These are phyloP conservation scores for Malassezia pachydermatis DNA, from an alignment of 1,284 basidiomycete species.

Conservation along the genomic window DNA sequence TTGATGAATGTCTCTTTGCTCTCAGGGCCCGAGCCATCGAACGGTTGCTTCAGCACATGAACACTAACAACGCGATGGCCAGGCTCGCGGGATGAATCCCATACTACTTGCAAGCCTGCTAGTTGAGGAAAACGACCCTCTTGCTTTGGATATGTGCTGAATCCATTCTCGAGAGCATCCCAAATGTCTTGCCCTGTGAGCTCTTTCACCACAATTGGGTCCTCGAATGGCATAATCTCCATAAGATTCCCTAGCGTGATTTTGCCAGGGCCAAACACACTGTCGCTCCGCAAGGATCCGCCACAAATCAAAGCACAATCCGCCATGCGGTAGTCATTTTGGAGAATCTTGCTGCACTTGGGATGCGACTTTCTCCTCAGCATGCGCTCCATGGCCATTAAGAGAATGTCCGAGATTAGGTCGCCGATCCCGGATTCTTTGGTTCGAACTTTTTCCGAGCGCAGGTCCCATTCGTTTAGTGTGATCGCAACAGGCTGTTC, in stretches of 20 bases:
- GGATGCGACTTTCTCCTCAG: conserved; percentile 52
- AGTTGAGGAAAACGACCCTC: conserved; percentile 85
- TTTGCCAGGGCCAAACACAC: conserved; percentile 62
- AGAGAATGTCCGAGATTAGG: conserved; percentile 76
- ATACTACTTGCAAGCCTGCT: conserved; percentile 71
- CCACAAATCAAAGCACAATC: conserved; percentile 34
- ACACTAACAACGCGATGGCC: conserved; percentile 31
- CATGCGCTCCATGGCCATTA: conserved; percentile 76
- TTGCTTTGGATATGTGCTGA: conserved; percentile 74
- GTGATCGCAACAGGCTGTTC: conserved; percentile 59
- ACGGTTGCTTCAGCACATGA: conserved; percentile 22
- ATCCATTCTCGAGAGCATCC: conserved; percentile 66
- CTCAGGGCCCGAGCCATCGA: conserved; percentile 17
- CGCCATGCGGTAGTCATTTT: conserved; percentile 19
- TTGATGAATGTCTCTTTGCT: background rate
- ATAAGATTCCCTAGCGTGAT: conserved; percentile 72
- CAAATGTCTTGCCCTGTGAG: conserved; percentile 70
- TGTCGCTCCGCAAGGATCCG: conserved; percentile 76
- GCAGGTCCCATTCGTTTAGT: conserved; percentile 62
- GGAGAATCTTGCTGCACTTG: background rate
- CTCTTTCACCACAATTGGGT: conserved; percentile 67
- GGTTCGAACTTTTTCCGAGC: conserved; percentile 64
- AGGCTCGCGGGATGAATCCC: conserved; percentile 62
- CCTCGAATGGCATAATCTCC: conserved; percentile 81
- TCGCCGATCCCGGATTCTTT: conserved; percentile 68